phyloP scores from a whole-genome alignment of 495 filamentous ascomycete species.

The Astrothelium subdiscretum region DNA sequence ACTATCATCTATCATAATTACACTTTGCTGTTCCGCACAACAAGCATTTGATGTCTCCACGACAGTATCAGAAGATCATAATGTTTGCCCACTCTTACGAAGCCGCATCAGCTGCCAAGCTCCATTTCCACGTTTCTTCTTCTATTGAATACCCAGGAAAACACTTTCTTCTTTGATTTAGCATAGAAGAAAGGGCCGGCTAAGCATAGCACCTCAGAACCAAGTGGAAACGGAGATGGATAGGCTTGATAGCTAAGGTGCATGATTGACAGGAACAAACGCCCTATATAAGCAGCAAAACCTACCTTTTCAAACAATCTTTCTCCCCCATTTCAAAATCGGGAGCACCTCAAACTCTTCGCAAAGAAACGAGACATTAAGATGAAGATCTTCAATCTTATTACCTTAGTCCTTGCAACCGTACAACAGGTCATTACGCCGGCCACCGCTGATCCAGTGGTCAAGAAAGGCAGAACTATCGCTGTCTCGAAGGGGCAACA shows the following conservation, averaged over 20 bases:
- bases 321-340: not conserved
- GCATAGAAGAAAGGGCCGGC: too few relatives aligned
- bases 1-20: not conserved
- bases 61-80: not conserved
- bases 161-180: too few relatives aligned
- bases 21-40: not conserved
- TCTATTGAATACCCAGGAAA: too few relatives aligned
- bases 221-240: too few relatives aligned
- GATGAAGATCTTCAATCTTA: not conserved
- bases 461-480: not conserved
- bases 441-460: not conserved
- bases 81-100: not conserved
- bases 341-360: not conserved
- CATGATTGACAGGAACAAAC: too few relatives aligned
- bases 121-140: too few relatives aligned
- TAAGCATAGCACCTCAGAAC: too few relatives aligned
- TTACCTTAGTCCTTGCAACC: not conserved
- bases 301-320: not conserved
- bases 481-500: not conserved
- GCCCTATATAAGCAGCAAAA: not conserved
- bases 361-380: not conserved
- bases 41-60: not conserved
- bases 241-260: too few relatives aligned
- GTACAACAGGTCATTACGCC: not conserved
- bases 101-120: not conserved